Evolutionary conservation across 176 grass and related monocot genomes (phyloP).

Genomic region (Sorghum bicolor): DNA sequence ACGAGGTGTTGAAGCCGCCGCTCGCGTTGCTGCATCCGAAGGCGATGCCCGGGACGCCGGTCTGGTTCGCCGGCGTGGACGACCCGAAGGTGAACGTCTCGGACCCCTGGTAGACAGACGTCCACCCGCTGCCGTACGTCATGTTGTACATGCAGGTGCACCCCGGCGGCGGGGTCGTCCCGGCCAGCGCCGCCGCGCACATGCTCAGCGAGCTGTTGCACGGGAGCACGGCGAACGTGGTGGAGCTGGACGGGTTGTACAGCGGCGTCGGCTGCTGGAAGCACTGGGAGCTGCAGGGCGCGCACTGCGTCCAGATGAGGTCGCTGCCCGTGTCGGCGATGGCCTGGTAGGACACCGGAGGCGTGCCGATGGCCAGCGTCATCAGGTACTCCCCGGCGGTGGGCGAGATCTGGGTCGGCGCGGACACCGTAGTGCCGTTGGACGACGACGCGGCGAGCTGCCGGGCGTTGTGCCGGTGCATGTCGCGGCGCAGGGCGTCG

Average conservation of each 20-base stretch:
- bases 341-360: constrained; percentile 45
- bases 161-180: background rate
- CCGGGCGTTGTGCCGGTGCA: constrained; percentile 25
- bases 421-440: constrained; percentile 7
- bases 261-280: constrained; percentile 34
- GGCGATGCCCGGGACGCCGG: background rate
- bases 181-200: background rate
- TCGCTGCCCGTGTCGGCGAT: constrained; percentile 65
- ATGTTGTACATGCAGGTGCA: constrained; percentile 52
- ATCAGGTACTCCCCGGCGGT: constrained; percentile 55
- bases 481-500: constrained; percentile 44
- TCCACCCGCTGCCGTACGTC: constrained; percentile 65
- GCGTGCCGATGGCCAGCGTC: constrained; percentile 65
- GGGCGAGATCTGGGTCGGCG: background rate
- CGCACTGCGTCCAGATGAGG: constrained; percentile 71
- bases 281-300: constrained; percentile 41
- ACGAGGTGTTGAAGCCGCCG: constrained; percentile 15
- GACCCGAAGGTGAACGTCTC: constrained; percentile 72
- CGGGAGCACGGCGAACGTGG: constrained; percentile 40
- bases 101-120: constrained; percentile 22
- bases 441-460: constrained; percentile 20
- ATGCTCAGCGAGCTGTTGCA: constrained; percentile 42
- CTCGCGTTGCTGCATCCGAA: constrained; percentile 60
- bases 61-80: background rate
- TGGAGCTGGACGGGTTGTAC: constrained; percentile 56